Base-by-base conservation (phyloP, 2,329 filamentous ascomycete genomes). In the Ceratocystiopsis minuta region DNA sequence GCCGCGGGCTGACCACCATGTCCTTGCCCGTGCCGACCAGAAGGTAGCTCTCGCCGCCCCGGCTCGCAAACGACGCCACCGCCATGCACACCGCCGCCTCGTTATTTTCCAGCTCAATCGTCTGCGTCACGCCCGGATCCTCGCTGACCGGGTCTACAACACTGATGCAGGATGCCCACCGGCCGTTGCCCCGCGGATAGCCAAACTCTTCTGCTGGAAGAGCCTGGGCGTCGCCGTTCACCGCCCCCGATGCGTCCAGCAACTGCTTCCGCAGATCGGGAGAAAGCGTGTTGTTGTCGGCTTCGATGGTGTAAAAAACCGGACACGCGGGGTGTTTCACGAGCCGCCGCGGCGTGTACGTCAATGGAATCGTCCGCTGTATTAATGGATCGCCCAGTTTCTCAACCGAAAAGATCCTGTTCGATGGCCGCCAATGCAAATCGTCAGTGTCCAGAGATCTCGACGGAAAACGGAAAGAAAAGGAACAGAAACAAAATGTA, bases 141-240 rank as follows among this genome's bases (percentile, higher is more conserved):
- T 80, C 72, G 15, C 66, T 72, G 3, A 88, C 57, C 0, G 90
- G 87, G 53, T 98, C 90, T 16, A 99, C 70, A 16, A 95, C 73
- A 53, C 84, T 86, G 50, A 99, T 87, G 58, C 87, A 96, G 11
- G 88, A 96, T 35, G 90, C 85, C 90, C 90, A 99, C 49, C 88
- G 81, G 16, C 83, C 80, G 45, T 73, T 76, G 18, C 77, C 86
- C 43, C 78, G 75, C 11, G 90, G 82, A 53, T 95, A 85, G 2
- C 90, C 90, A 55, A 98, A 95, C 6, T 93, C 82, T 49, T 80
- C 74, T 1, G 85, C 74, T 0, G 83, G 77, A 3, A 90, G 66
- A 12, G 78, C 67, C 5, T 68, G 65, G n/a, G 72, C 67, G 48
- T 87, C 79, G 6, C 80, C 82, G 54, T 85, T 86, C 9, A 77